A percentile compares a stretch with the other conserved stretches of the same genome.
Conservation (phyloP, 2,329 filamentous ascomycete species). For the Neofusicoccum cordaticola region DNA sequence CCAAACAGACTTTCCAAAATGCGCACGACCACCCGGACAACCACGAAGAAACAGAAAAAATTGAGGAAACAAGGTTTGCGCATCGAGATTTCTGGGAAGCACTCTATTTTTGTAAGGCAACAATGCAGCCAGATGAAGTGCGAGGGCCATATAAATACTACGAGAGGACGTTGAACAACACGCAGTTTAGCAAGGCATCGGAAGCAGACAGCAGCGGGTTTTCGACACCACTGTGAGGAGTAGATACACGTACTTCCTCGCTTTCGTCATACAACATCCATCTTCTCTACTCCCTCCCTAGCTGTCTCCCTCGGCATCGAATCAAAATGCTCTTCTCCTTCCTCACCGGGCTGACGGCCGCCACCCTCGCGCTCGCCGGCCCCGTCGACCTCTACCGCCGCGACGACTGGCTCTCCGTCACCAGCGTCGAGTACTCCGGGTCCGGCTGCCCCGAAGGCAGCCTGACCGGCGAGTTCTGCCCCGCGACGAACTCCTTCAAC, state of each 20-base stretch:
- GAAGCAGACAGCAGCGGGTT: too few species aligned
- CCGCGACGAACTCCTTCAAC: background rate
- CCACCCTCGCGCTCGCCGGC: background rate
- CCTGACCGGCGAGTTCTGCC: background rate
- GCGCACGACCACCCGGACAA: background rate
- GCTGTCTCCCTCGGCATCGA: background rate
- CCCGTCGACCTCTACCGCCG: background rate
- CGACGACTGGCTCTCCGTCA: background rate
- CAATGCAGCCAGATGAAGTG: too few species aligned
- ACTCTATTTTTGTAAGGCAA: too few species aligned
- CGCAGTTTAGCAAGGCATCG: too few species aligned
- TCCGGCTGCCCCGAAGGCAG: background rate
- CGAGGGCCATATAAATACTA: too few species aligned
- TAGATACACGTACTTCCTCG: too few species aligned
- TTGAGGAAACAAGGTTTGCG: too few species aligned
- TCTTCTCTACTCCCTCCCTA: background rate
- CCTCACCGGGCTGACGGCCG: background rate
- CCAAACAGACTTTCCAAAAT: background rate
- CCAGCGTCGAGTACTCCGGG: background rate
- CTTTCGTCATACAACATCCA: background rate
- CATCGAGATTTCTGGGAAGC: too few species aligned
- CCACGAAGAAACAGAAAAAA: too few species aligned
- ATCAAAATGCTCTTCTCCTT: background rate
- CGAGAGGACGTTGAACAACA: too few species aligned
- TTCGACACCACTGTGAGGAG: too few species aligned